These are phyloP conservation scores for Trapa incisa DNA, from an alignment of 345 rosid genomes.

Conservation along the genomic window DNA sequence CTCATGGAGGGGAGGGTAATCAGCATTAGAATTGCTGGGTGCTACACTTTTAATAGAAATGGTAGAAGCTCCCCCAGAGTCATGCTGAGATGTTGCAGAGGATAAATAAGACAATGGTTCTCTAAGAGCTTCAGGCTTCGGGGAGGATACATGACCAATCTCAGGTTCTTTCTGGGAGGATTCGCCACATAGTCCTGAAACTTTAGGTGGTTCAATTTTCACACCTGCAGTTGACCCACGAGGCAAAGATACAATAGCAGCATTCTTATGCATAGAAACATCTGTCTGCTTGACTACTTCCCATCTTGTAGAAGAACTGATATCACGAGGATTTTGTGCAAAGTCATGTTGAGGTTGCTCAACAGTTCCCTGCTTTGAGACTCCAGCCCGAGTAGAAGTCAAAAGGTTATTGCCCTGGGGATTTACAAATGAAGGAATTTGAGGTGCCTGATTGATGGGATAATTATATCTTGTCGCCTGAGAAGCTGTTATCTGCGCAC, in stretches of 20 bases:
- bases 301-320: conserved; percentile 26
- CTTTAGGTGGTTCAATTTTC: conserved; percentile 32
- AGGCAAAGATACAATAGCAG: conserved; percentile 15
- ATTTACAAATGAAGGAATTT: conserved; percentile 39
- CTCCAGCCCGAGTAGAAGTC: conserved; percentile 29
- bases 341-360: conserved; percentile 30
- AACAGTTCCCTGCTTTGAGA: conserved; percentile 19
- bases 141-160: conserved; percentile 19
- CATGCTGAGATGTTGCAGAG: conserved; percentile 16
- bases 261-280: conserved; percentile 30
- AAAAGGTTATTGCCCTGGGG: conserved; percentile 24
- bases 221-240: conserved; percentile 21
- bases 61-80: conserved; percentile 16
- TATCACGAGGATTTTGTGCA: conserved; percentile 20
- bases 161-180: conserved; percentile 27
- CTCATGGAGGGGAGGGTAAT: conserved; percentile 12
- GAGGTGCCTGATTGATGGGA: conserved; percentile 43
- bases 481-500: conserved; percentile 45
- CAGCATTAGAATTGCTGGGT: conserved; percentile 16
- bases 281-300: conserved; percentile 42
- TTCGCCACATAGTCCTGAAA: conserved; percentile 28
- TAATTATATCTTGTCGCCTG: conserved; percentile 53
- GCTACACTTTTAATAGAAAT: conserved; percentile 8
- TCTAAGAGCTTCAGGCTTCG: conserved; percentile 21
- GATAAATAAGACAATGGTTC: conserved; percentile 22